phyloP scores from a whole-genome alignment of 2,329 filamentous ascomycete species.

The Ceratocystis lukuohia region DNA sequence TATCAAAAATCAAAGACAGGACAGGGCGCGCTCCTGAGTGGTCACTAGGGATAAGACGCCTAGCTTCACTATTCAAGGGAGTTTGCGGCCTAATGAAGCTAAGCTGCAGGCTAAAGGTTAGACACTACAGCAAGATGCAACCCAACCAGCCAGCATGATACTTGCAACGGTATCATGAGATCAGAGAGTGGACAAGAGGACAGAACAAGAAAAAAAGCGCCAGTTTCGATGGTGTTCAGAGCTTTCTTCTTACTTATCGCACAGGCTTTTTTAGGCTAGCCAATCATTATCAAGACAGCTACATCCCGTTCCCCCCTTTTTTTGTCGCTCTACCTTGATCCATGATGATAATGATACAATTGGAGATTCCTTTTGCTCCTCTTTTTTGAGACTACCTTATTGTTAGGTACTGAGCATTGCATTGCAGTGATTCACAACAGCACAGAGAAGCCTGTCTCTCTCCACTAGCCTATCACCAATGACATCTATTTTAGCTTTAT shows the following conservation, averaged over 20 bases:
- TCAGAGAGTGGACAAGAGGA: neutral
- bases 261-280: neutral
- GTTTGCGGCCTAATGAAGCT: neutral
- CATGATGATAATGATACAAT: neutral
- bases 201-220: neutral
- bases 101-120: neutral
- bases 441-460: too few species aligned
- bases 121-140: neutral
- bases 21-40: neutral
- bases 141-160: neutral
- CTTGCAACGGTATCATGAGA: neutral
- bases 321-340: neutral
- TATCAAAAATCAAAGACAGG: neutral
- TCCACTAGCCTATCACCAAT: too few species aligned
- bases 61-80: neutral
- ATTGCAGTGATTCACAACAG: too few species aligned
- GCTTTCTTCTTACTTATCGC: neutral
- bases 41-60: neutral
- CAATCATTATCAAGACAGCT: neutral
- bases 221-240: neutral
- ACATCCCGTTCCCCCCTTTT: neutral
- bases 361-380: too few species aligned
- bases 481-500: too few species aligned
- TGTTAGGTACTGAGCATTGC: too few species aligned
- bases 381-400: too few species aligned